Percentiles rank a stretch among this genome's conserved stretches.
Evolutionary conservation across 2,329 filamentous ascomycete species (phyloP).

Genomic region (Venturia effusa): DNA sequence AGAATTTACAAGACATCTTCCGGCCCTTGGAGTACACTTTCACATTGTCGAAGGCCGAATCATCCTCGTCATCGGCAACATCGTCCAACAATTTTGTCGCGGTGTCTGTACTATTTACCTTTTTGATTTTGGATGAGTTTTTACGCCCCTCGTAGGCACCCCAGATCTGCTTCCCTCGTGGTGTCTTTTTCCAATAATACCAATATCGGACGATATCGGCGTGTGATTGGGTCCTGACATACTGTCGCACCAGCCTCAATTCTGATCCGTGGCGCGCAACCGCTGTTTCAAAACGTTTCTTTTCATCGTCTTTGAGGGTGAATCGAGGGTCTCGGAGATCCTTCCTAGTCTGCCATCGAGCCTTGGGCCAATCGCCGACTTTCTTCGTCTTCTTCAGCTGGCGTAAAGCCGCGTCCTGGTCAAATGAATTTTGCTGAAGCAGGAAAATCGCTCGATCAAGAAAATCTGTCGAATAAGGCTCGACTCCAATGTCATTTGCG

Average conservation of each 20-base stretch:
- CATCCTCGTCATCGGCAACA: slow-evolving; percentile 82
- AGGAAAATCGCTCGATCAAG: slow-evolving; percentile 71
- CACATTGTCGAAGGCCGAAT: slow-evolving; percentile 87
- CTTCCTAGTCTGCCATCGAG: slow-evolving; percentile 46
- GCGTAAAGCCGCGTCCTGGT: slow-evolving; percentile 55
- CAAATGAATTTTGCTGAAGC: slow-evolving; percentile 61
- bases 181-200: slow-evolving; percentile 96
- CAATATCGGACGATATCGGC: slow-evolving; percentile 83
- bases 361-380: slow-evolving; percentile 9
- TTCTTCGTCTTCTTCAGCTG: slow-evolving; percentile 53
- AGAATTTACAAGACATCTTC: slow-evolving; percentile 90
- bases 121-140: slow-evolving; percentile 64
- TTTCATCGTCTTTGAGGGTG: slow-evolving; percentile 62
- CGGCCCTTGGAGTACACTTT: slow-evolving; percentile 74
- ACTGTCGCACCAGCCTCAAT: slow-evolving; percentile 67
- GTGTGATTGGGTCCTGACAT: slow-evolving; percentile 73
- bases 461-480: slow-evolving; percentile 71
- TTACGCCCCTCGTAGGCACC: slow-evolving; percentile 78
- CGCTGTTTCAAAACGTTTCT: slow-evolving; percentile 85
- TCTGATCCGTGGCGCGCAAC: slow-evolving; percentile 88
- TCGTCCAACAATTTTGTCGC: slow-evolving; percentile 77
- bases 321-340: slow-evolving; percentile 66
- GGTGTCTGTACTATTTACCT: slow-evolving; percentile 38
- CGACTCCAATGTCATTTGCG: slow-evolving; percentile 57
- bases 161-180: slow-evolving; percentile 79